Conservation (phyloP, 305 asterid species). For the Fraxinus sp. region DNA sequence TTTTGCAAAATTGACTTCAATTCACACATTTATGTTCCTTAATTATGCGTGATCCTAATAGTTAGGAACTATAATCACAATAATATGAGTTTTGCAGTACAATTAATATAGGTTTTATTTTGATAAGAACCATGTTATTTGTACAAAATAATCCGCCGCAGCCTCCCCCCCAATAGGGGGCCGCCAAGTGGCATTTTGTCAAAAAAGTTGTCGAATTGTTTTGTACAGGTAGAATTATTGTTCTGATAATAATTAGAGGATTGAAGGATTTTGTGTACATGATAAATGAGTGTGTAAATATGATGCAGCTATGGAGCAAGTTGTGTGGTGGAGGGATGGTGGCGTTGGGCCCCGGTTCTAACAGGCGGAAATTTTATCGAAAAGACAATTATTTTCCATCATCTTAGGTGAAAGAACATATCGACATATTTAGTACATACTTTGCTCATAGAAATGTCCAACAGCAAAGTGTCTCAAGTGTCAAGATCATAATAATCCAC, state of each 20-base stretch:
- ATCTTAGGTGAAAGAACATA: neutral
- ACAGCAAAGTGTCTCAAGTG: neutral
- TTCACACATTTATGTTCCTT: neutral
- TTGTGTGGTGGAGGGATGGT: neutral
- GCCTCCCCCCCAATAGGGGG: too few relatives aligned
- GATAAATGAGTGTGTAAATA: constrained; percentile 24
- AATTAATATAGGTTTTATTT: constrained; percentile 14
- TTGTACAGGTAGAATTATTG: too few relatives aligned
- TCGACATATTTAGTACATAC: neutral
- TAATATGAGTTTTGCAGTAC: neutral
- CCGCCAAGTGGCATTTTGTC: too few relatives aligned
- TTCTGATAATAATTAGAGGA: constrained; percentile 48
- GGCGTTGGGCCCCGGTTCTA: neutral
- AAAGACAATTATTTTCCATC: neutral
- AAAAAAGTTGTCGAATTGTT: too few relatives aligned
- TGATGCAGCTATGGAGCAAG: neutral
- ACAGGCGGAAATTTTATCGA: neutral
- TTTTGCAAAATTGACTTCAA: neutral
- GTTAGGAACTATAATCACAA: neutral
- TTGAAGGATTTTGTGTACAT: constrained; percentile 61
- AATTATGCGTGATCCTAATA: neutral
- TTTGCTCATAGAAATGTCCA: neutral
- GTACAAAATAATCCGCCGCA: too few relatives aligned
- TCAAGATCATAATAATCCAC: neutral
- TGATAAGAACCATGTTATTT: too few relatives aligned